These are phyloP conservation scores for Plasmodium gonderi DNA, from an alignment of 169 alveolate genomes.

Conservation along the genomic window DNA sequence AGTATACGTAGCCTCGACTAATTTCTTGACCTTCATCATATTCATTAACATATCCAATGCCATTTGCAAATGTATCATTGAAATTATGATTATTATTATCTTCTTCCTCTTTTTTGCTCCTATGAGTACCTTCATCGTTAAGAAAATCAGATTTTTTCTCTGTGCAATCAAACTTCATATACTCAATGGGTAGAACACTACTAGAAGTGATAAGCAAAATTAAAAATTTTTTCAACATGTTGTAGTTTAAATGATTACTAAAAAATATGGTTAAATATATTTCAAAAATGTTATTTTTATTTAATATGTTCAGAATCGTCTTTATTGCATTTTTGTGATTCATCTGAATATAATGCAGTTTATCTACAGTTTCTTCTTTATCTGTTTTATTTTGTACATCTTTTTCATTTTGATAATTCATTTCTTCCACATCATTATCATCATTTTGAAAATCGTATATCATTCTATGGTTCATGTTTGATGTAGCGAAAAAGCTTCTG, in stretches of 20 bases:
- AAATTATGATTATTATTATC: background rate
- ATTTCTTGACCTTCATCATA: background rate
- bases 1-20: background rate
- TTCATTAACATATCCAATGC: background rate
- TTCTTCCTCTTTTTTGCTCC: too few relatives aligned
- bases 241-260: conserved; percentile 26
- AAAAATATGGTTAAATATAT: conserved; percentile 50
- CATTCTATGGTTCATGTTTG: conserved; percentile 38
- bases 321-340: conserved; percentile 17
- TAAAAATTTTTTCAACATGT: conserved; percentile 45
- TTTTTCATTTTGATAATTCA: background rate
- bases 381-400: background rate
- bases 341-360: background rate
- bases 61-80: too few relatives aligned
- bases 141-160: background rate
- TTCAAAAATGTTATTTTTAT: conserved; percentile 32
- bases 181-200: background rate
- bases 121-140: too few relatives aligned
- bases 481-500: conserved; percentile 47
- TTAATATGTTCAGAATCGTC: conserved; percentile 19
- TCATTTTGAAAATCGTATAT: conserved; percentile 13
- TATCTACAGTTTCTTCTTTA: background rate
- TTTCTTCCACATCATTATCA: conserved; percentile 15
- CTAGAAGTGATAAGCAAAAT: conserved; percentile 52
- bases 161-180: conserved; percentile 11